Evolutionary conservation across 2,329 filamentous ascomycete genomes (phyloP).

Genomic region (Macrophomina phaseolina): DNA sequence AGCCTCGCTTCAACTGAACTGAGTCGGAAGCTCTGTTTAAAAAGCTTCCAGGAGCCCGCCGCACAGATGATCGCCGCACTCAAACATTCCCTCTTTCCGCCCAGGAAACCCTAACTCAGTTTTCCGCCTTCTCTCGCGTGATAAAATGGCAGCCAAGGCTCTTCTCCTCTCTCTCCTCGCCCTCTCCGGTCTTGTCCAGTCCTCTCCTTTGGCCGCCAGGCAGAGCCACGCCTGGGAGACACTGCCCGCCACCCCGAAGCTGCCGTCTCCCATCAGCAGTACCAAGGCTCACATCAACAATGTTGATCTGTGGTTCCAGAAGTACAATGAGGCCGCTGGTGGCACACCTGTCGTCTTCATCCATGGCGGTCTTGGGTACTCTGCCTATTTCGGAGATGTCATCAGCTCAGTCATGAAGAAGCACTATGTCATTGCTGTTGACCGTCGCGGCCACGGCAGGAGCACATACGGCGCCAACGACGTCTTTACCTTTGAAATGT

Average conservation of each 20-base stretch:
- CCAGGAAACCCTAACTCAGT: background rate
- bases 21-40: constrained; percentile 6
- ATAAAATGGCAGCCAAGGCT: constrained; percentile 11
- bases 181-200: constrained; percentile 14
- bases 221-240: constrained; percentile 30
- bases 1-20: background rate
- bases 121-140: background rate
- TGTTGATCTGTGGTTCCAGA: constrained; percentile 50
- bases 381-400: constrained; percentile 49
- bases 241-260: constrained; percentile 47
- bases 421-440: constrained; percentile 49
- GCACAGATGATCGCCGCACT: background rate
- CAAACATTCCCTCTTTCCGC: background rate
- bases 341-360: constrained; percentile 47
- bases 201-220: constrained; percentile 9
- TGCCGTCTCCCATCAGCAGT: constrained; percentile 44
- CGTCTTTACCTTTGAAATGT: constrained; percentile 48
- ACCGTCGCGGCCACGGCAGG: constrained; percentile 51
- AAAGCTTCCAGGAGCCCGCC: background rate
- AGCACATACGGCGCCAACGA: constrained; percentile 45
- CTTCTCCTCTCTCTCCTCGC: constrained; percentile 19
- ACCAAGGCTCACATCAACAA: constrained; percentile 42
- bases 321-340: constrained; percentile 47
- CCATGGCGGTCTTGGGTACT: constrained; percentile 51
- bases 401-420: constrained; percentile 41